Evolutionary conservation across 768 basidiomycete species (phyloP).

Genomic region (Boletus vinaceobasis): DNA sequence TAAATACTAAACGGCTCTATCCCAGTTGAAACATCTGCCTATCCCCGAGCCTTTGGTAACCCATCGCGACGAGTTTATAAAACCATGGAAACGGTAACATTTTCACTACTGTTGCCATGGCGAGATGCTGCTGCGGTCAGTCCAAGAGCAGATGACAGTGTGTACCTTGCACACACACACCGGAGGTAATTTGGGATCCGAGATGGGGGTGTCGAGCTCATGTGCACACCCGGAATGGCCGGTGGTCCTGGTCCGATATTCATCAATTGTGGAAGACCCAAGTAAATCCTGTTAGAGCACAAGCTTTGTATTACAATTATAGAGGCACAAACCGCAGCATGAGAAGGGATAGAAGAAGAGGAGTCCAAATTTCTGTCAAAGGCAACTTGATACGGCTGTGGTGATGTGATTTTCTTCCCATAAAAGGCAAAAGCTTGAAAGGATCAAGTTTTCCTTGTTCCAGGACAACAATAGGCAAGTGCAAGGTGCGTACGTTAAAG

Average conservation of each 20-base stretch:
- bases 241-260: too few relatives aligned
- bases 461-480: constrained; percentile 14
- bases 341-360: background rate
- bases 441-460: constrained; percentile 18
- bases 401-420: background rate
- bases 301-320: too few relatives aligned
- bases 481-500: constrained; percentile 3
- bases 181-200: too few relatives aligned
- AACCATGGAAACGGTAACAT: constrained; percentile 11
- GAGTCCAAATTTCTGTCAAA: background rate
- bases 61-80: background rate
- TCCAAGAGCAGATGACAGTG: too few relatives aligned
- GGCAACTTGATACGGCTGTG: background rate
- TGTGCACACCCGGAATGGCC: too few relatives aligned
- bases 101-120: background rate
- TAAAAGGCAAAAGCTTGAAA: background rate
- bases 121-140: background rate
- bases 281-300: background rate
- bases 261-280: too few relatives aligned
- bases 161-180: too few relatives aligned
- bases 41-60: background rate
- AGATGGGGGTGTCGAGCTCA: too few relatives aligned
- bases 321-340: too few relatives aligned
- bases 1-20: too few relatives aligned
- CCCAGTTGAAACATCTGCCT: background rate